Percentiles rank a stretch among this genome's conserved stretches.
phyloP scores from a whole-genome alignment of 176 grass and related monocot species.

The Oryza glaberrima region DNA sequence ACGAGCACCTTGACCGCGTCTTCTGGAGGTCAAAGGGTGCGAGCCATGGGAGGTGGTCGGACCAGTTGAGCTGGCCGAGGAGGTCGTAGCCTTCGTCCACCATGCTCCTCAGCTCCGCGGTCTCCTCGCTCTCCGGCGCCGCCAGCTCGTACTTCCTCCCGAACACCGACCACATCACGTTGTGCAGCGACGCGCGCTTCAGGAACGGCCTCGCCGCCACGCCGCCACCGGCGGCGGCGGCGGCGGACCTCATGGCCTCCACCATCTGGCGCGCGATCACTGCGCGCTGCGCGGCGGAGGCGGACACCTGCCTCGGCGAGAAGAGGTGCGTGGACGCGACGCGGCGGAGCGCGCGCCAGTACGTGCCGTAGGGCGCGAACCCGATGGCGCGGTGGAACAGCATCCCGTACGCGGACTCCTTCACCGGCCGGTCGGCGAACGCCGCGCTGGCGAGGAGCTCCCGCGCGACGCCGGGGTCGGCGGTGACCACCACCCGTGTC shows the following conservation, averaged over 20 bases:
- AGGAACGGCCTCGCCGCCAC: conserved; percentile 48
- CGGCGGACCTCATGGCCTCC: not conserved
- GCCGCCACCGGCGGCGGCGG: not conserved
- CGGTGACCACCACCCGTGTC: conserved; percentile 63
- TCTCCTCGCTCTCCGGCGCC: conserved; percentile 41
- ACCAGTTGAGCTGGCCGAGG: conserved; percentile 77
- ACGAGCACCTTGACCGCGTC: conserved; percentile 49
- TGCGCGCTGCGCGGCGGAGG: conserved; percentile 48
- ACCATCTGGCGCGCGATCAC: conserved; percentile 71
- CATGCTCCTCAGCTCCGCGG: conserved; percentile 54
- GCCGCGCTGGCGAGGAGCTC: conserved; percentile 65
- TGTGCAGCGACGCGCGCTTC: conserved; percentile 70
- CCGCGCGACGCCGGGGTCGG: conserved; percentile 63
- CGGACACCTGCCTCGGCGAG: conserved; percentile 63
- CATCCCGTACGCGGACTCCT: conserved; percentile 80
- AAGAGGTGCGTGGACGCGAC: conserved; percentile 72
- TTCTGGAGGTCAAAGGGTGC: conserved; percentile 59
- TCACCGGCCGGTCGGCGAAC: conserved; percentile 74
- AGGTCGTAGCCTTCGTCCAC: conserved; percentile 86
- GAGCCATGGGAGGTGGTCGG: conserved; percentile 69
- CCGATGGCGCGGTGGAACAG: conserved; percentile 88
- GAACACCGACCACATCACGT: conserved; percentile 84
- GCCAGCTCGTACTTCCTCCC: conserved; percentile 54
- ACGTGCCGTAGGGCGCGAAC: conserved; percentile 71
- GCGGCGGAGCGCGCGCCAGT: conserved; percentile 83